Evolutionary conservation across 208 protist genomes (phyloP).

Genomic region (Wallacemonas sp.): DNA sequence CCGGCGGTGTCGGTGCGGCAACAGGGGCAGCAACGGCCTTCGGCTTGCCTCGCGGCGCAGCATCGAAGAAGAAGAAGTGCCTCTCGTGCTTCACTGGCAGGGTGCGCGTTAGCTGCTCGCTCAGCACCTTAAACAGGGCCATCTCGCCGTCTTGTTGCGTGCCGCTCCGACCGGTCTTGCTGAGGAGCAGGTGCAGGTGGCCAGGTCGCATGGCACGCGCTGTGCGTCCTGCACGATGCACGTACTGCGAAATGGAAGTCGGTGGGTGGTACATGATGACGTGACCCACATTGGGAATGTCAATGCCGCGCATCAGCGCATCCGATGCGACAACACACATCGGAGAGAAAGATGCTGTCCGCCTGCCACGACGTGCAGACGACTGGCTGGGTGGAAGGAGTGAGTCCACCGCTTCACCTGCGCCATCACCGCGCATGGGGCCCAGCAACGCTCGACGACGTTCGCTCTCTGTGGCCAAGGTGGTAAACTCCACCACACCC

Average conservation of each 20-base stretch:
- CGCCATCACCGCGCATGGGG: constrained; percentile 8
- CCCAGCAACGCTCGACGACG: constrained; percentile 68
- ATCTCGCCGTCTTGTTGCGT: constrained; percentile 72
- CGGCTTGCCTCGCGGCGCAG: constrained; percentile 16
- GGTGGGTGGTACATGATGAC: constrained; percentile 92
- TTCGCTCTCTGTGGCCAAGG: constrained; percentile 64
- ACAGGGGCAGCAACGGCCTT: neutral
- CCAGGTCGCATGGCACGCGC: constrained; percentile 90
- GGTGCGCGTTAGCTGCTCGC: constrained; percentile 45
- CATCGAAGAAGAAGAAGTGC: constrained; percentile 77
- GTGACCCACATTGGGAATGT: constrained; percentile 82
- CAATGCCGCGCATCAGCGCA: constrained; percentile 89
- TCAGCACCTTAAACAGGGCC: constrained; percentile 58
- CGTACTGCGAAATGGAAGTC: constrained; percentile 92
- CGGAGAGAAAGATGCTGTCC: constrained; percentile 9
- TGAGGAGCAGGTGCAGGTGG: constrained; percentile 78
- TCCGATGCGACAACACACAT: constrained; percentile 81
- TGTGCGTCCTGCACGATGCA: constrained; percentile 96
- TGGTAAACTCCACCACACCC: constrained; percentile 84
- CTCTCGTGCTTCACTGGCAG: constrained; percentile 76
- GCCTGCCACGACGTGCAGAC: neutral
- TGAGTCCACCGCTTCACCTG: neutral
- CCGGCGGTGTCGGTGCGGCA: neutral
- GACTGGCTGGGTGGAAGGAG: too few species aligned
- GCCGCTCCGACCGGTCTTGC: constrained; percentile 62